Conservation (phyloP, 1,139 yeast species). For the Suhomyces guaymorum region DNA sequence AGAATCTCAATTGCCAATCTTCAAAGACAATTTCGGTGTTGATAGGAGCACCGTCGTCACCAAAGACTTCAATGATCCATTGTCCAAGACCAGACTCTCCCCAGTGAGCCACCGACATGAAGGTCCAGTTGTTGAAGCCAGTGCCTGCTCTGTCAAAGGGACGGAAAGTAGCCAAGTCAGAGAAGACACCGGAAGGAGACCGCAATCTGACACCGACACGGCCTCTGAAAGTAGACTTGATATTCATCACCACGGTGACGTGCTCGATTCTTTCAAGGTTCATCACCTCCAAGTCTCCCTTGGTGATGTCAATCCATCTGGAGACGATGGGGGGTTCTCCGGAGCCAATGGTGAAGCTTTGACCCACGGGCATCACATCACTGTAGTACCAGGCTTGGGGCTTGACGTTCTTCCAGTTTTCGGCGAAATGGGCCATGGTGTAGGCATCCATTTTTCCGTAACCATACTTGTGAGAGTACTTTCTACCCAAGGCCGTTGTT, state of each 20-base stretch:
- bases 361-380: conserved; percentile 38
- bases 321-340: conserved; percentile 28
- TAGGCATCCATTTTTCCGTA: conserved; percentile 92
- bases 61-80: conserved; percentile 71
- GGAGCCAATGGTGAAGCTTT: conserved; percentile 23
- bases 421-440: conserved; percentile 70
- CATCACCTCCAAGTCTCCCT: conserved; percentile 50
- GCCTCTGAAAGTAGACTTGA: conserved; percentile 69
- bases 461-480: conserved; percentile 85
- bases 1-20: conserved; percentile 76
- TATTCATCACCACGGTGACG: conserved; percentile 76
- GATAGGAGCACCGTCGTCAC: conserved; percentile 21
- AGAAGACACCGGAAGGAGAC: conserved; percentile 75
- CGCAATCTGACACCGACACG: conserved; percentile 60
- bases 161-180: conserved; percentile 77
- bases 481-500: conserved; percentile 55
- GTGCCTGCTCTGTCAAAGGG: conserved; percentile 51
- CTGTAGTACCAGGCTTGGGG: conserved; percentile 86
- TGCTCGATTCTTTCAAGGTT: conserved; percentile 82
- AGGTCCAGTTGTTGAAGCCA: conserved; percentile 85
- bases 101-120: conserved; percentile 99
- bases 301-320: conserved; percentile 49
- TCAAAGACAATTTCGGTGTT: conserved; percentile 48
- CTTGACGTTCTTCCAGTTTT: conserved; percentile 78
- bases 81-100: conserved; percentile 82